Conservation (phyloP, 345 rosid genomes). For the Eucalyptus marginata region DNA sequence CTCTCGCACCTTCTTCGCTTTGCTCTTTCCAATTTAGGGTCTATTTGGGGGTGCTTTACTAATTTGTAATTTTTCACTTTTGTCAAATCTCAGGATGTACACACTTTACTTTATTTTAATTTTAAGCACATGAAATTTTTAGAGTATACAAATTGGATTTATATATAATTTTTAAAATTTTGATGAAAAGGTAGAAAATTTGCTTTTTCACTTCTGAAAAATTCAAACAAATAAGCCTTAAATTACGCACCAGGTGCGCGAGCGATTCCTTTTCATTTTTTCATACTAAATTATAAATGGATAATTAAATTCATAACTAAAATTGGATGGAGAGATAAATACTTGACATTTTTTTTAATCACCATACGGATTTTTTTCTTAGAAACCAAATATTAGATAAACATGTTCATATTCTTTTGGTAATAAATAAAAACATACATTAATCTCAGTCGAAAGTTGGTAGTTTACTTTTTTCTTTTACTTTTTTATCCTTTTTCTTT, state of each 20-base stretch:
- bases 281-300: not conserved
- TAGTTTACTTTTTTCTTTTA: not conserved
- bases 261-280: not conserved
- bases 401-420: not conserved
- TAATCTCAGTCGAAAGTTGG: not conserved
- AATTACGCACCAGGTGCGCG: fast-evolving
- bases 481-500: not conserved
- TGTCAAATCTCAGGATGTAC: not conserved
- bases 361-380: not conserved
- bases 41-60: not conserved
- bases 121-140: not conserved
- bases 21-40: not conserved
- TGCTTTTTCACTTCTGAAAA: not conserved
- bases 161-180: not conserved
- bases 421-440: not conserved
- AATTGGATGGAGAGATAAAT: not conserved
- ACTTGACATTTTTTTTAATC: not conserved
- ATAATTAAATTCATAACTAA: not conserved
- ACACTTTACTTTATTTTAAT: not conserved
- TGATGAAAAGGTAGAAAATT: not conserved
- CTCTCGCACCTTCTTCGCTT: not conserved
- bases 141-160: not conserved
- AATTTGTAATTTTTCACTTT: not conserved
- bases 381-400: not conserved
- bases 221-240: not conserved